Evolutionary conservation across 2,329 filamentous ascomycete species (phyloP), one percentile per base, ranked within the genome.

Genomic region (Fusarium sp.): DNA sequence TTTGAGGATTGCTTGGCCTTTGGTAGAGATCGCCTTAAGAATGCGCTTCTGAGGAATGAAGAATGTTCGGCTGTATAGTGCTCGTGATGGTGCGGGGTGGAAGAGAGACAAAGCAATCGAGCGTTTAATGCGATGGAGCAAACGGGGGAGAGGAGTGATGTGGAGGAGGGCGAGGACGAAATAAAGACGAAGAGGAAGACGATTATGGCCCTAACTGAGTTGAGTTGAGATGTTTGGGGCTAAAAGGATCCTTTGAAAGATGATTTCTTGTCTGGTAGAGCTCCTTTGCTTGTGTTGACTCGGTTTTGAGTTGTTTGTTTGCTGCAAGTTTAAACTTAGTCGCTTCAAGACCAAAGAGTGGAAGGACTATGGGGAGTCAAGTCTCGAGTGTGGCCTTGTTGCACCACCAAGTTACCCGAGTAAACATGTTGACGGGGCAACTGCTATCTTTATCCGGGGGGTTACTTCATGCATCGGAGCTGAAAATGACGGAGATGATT

Each of bases 351-450:
- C 60, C 46, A 59, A 61, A 66, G 56, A 70, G 57, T 42, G 64
- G 64, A 70, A 74, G 72, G 72, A 73, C 69, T 69, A 73, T 74
- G 64, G 60, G 64, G 71, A 74, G 67, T 69, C 67, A 67, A 74
- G 72, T 74, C 71, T 75, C 71, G 69, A 74, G 69, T 73, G 75
- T 70, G 73, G 70, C 66, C 59, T 74, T 73, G 75, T 77, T 77
- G 64, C 72, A 72, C 67, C 64, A 70, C 72, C 76, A 73, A 78
- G 77, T 76, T 75, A 77, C 67, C 64, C 73, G 74, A 75, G 79
- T 79, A 76, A 78, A 79, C 71, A 72, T 70, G 81, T 83, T 82
- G 81, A 75, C 81, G 47, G 56, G 77, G 81, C 81, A 82, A 83
- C 81, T 47, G 37, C 49, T 47, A 68, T 68, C 42, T 37, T 21